Evolutionary conservation across 495 filamentous ascomycete genomes (phyloP), one percentile per base, ranked within the genome.

Genomic region (Paragyromitra xinjiangensis): DNA sequence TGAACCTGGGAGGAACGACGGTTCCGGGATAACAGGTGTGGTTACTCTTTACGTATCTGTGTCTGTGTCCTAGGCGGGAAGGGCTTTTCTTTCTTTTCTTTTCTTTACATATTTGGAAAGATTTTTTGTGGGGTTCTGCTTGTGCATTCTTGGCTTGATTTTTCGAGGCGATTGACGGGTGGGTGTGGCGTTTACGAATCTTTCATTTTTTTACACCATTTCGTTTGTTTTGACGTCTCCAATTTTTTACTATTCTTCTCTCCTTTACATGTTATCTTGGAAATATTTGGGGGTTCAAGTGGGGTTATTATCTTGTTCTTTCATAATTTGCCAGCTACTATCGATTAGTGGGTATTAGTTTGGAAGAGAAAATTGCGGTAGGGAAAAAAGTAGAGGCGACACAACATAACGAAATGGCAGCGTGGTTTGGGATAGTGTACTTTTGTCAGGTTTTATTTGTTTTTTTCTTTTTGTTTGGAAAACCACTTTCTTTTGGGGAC

Each of bases 1-100:
- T 66, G 93, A 95, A 48, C 71, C 67, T 71, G 81, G 70, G 26
- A 63, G 73, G 62, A 79, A 79, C 22, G 81, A 82, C 16, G 55
- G 65, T 37, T 61, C 71, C 12, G 77, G 78, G 37, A 58, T 85
- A 67, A 62, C 80, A 7, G 77, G 81, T 29, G 66, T 75, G 39
- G 81, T 82, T 34, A 82, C 81, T 45, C 69, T 82, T 55, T 80
- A 77, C 63, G 80, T 81, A 61, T 77, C 77, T 19, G 45, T 40
- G 24, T 77, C 77, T 14, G 45, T 40, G 24, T 66, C 74, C 61
- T 77, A 77, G 34, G 40, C 62, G 42, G 62, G 61, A 51, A 56
- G 34, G 37, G 12, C 40, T 22, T 67, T 73, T 55, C 48, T 77
- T 69, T 63, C 45, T 63, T 72, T 64, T 76, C 37, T 56, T 75